Evolutionary conservation across 495 filamentous ascomycete genomes (phyloP), one percentile per base, ranked within the genome.

Genomic region (Tuber aestivum): DNA sequence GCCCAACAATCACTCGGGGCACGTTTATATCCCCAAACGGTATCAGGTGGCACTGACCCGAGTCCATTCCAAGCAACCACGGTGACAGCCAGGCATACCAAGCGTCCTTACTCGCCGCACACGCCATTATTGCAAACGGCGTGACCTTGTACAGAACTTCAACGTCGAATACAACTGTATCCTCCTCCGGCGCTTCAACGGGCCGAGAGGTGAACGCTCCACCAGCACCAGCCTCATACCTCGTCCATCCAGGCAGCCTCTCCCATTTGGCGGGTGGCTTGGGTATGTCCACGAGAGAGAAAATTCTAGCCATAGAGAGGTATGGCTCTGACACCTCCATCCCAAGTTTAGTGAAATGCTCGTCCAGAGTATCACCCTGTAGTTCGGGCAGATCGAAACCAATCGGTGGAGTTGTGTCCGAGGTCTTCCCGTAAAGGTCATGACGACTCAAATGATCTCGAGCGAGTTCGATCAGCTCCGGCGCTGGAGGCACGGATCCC

Each of bases 1-100:
- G 95, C 21, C 95, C 95, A 42, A 97, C 89, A 41, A 99, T 88
- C 40, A 98, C 89, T 37, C 93, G 88, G 10, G 90, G 86, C 77
- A 88, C 84, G 8, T 84, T 86, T 23, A 91, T 87, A 80, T 96
- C 89, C 6, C 95, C 95, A 41, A 99, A 83, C 0, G 95, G 94
- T 69, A 99, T 89, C 45, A 99, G 84, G 71, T 99, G 95, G 50
- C 88, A 85, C 78, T 92, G 87, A 38, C 88, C 89, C n/a, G 92
- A 86, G 8, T 91, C 89, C 84, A 97, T 93, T 27, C 90, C 93
- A 12, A 99, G 84, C 37, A 99, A 85, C 95, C 95, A 99, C 0
- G 95, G 95, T 35, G 94, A 97, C 72, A 99, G 84, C 95, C 95
- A 99, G 2, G 92, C 92, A 85, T 98, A 99, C 95, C 95, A 99